Evolutionary conservation across 768 basidiomycete species (phyloP), one percentile per base, ranked within the genome.

Genomic region (Pleurotus citrinopileatus): DNA sequence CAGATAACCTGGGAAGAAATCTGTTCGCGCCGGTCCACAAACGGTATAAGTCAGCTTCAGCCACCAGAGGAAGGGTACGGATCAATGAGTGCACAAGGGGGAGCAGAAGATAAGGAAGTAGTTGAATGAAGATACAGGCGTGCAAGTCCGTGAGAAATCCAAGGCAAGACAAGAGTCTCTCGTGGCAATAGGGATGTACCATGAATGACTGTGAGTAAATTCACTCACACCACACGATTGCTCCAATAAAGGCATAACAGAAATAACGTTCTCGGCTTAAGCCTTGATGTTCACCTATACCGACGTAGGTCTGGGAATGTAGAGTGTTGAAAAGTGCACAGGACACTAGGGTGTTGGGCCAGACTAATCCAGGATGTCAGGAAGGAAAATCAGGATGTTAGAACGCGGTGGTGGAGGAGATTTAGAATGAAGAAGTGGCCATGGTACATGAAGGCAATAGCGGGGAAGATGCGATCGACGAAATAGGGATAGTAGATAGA

Each of bases 251-350:
- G 0, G 77, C 80, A 50, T 77, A 78, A 26, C 69, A 52, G 63
- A 86, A 87, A 67, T 80, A 87, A 4, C 77, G 70, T 60, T 86
- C 84, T 61, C 85, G 71, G 40, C 73, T 77, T 40, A 85, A 64
- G 3, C 82, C 82, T 20, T 77, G 79, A 34, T 76, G 76, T 13
- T 70, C 62, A 1, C 82, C 82, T 50, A 80, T 74, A 1, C 83
- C 83, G 25, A 76, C 76, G 57, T 83, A 82, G 32, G 70, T 74
- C 50, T 81, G 76, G 0, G 81, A 80, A 64, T 90, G 88, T 6
- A 90, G 74, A 0, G 87, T 90, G 58, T 90, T 89, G 66, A 87
- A 88, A 2, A 89, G 66, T 2, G 85, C 83, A 60, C 86, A 87
- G 0, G 78, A 73, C 10, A 89, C 88, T 3, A 90, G 73, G 36